phyloP scores from a whole-genome alignment of 2,329 filamentous ascomycete species.

The Lasiodiplodia sp. region DNA sequence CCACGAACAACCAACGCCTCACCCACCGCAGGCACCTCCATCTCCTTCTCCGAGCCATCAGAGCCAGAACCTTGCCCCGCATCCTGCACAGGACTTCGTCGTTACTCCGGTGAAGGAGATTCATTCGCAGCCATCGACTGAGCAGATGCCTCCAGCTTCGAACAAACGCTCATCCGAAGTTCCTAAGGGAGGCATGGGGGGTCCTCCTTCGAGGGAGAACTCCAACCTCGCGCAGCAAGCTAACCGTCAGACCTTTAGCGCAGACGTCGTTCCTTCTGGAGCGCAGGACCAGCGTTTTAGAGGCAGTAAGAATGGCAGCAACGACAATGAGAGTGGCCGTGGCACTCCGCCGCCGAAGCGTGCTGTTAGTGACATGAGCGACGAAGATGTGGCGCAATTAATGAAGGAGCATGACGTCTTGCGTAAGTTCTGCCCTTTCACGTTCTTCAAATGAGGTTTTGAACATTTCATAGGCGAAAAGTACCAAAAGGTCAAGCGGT shows the following conservation, averaged over 20 bases:
- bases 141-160: conserved; percentile 25
- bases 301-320: conserved; percentile 43
- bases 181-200: conserved; percentile 7
- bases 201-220: conserved; percentile 11
- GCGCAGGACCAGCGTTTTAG: conserved; percentile 55
- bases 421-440: conserved; percentile 42
- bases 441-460: conserved; percentile 33
- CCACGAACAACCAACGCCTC: conserved; percentile 44
- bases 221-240: conserved; percentile 9
- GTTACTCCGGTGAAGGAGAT: conserved; percentile 19
- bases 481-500: conserved; percentile 97
- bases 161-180: conserved; percentile 24
- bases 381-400: conserved; percentile 56
- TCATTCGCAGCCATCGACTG: conserved; percentile 2
- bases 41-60: conserved; percentile 42
- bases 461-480: conserved; percentile 72
- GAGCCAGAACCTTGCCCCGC: conserved; percentile 40
- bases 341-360: conserved; percentile 55
- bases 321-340: conserved; percentile 46
- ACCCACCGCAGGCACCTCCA: conserved; percentile 44
- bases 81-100: conserved; percentile 1
- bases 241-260: conserved; percentile 49
- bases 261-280: conserved; percentile 54
- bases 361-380: conserved; percentile 52
- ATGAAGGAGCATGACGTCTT: conserved; percentile 59